Conservation (phyloP, 2,329 filamentous ascomycete species). For the Xylaria sp. region DNA sequence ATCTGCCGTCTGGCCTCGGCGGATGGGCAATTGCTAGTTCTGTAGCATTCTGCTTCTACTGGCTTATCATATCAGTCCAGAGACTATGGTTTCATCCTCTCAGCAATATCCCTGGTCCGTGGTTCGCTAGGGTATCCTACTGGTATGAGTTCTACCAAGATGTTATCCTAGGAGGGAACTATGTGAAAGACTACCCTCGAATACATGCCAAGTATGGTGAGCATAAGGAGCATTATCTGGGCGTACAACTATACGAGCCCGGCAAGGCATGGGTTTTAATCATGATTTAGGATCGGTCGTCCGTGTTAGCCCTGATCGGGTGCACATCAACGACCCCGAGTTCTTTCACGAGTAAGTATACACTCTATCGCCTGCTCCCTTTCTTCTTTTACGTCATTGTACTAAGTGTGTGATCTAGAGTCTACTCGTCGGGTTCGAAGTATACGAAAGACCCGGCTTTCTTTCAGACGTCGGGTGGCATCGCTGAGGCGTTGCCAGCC, state of each 20-base stretch:
- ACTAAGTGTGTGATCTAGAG: background rate
- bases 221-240: too few relatives aligned
- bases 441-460: constrained; percentile 26
- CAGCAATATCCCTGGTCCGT: constrained; percentile 21
- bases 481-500: constrained; percentile 17
- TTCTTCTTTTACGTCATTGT: too few relatives aligned
- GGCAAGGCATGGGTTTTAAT: background rate
- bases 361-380: too few relatives aligned
- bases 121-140: constrained; percentile 22
- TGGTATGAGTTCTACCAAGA: constrained; percentile 31
- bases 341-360: constrained; percentile 29
- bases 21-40: too few relatives aligned
- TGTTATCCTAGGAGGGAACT: constrained; percentile 18
- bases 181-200: constrained; percentile 22
- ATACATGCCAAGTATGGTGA: constrained; percentile 14
- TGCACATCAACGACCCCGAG: constrained; percentile 26
- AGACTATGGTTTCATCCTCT: constrained; percentile 25
- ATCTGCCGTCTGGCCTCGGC: too few relatives aligned
- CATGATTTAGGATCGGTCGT: constrained; percentile 20
- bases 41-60: too few relatives aligned
- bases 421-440: constrained; percentile 25
- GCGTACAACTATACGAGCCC: background rate
- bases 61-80: background rate
- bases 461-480: constrained; percentile 31
- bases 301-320: constrained; percentile 20